Conservation (phyloP, 192 early-diverging fungal species). For the Backusella circina region DNA sequence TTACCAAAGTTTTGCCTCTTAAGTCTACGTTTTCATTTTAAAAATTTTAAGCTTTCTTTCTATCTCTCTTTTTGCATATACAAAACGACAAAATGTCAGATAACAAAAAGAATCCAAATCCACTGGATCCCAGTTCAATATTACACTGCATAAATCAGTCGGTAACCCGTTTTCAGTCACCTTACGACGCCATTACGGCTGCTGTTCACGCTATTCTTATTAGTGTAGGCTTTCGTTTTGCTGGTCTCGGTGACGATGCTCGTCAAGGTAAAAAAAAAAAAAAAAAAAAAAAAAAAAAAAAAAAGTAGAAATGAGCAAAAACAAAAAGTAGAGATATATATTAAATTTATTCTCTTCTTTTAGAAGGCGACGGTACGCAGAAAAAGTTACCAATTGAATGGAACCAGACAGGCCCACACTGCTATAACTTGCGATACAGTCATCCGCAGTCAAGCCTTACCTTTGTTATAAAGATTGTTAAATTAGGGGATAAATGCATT, state of each 20-base stretch:
- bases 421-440: slow-evolving; percentile 60
- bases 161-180: slow-evolving; percentile 23
- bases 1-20: too few relatives aligned
- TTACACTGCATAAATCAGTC: slow-evolving; percentile 9
- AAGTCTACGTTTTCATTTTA: neutral
- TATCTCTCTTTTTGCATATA: neutral
- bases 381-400: slow-evolving; percentile 46
- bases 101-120: slow-evolving; percentile 10
- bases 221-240: slow-evolving; percentile 56
- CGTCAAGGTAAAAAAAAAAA: slow-evolving; percentile 34
- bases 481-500: slow-evolving; percentile 57
- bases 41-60: neutral
- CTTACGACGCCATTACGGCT: slow-evolving; percentile 47
- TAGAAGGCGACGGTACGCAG: slow-evolving; percentile 24
- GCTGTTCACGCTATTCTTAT: slow-evolving; percentile 58
- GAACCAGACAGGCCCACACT: slow-evolving; percentile 54
- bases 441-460: slow-evolving; percentile 66
- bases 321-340: too few relatives aligned
- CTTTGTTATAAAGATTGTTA: slow-evolving; percentile 64
- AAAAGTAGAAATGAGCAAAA: neutral
- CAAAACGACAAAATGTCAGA: neutral
- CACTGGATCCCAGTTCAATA: slow-evolving; percentile 29
- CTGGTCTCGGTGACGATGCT: slow-evolving; percentile 60
- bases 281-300: neutral
- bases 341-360: neutral